Evolutionary conservation across 2,329 filamentous ascomycete species (phyloP).

Genomic region (Monilinia aucupariae): DNA sequence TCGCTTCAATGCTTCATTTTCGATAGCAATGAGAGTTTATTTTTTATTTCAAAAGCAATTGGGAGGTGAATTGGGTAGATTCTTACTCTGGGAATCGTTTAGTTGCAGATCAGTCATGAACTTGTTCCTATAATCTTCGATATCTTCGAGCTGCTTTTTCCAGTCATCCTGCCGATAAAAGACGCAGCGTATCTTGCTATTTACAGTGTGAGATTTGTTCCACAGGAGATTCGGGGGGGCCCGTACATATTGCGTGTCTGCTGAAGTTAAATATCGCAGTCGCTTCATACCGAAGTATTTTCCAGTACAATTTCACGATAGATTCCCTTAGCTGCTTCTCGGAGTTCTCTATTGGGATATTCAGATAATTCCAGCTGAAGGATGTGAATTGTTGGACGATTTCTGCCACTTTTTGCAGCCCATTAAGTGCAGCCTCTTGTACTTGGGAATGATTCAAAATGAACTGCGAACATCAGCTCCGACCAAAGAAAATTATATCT

Average conservation of each 20-base stretch:
- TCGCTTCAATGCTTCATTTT: background rate
- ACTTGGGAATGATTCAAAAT: background rate
- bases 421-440: constrained; percentile 1
- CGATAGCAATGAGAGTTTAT: background rate
- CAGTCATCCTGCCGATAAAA: background rate
- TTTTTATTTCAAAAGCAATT: background rate
- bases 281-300: background rate
- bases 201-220: background rate
- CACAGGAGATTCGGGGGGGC: background rate
- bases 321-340: background rate
- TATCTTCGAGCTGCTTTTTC: background rate
- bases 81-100: background rate
- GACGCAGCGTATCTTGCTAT: background rate
- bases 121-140: background rate
- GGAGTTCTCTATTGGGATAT: background rate
- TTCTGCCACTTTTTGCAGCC: background rate
- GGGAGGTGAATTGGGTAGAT: no score
- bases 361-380: background rate
- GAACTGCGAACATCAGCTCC: background rate
- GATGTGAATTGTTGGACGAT: background rate
- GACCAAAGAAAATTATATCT: background rate
- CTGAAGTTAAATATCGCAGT: background rate
- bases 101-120: background rate
- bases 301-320: background rate
- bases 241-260: background rate